phyloP scores from a whole-genome alignment of 164 flowering plant genomes.

The Paratinospora sagittata region DNA sequence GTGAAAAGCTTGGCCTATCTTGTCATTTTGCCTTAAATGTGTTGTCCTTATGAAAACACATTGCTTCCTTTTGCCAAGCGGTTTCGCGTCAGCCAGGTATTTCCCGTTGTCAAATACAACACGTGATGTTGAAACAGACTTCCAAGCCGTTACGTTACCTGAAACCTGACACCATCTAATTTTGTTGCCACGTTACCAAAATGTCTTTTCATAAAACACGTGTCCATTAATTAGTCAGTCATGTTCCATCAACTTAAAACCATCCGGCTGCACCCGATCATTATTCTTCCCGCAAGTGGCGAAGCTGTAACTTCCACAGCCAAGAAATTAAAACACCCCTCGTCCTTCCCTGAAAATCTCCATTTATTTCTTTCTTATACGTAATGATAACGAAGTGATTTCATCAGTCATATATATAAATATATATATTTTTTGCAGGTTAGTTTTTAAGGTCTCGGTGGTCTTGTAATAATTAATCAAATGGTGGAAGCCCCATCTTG shows the following conservation, averaged over 20 bases:
- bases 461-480: not conserved
- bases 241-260: not conserved
- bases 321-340: too few relatives aligned
- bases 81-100: not conserved
- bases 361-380: not conserved
- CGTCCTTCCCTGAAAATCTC: not conserved
- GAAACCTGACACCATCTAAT: not conserved
- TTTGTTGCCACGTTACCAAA: too few relatives aligned
- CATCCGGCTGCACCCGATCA: not conserved
- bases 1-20: not conserved
- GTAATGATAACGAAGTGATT: not conserved
- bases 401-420: too few relatives aligned
- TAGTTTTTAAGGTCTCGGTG: not conserved
- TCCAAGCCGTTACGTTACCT: not conserved
- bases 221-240: not conserved
- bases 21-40: not conserved
- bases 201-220: not conserved
- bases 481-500: constrained; percentile 13
- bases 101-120: not conserved
- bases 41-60: too few relatives aligned
- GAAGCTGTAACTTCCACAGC: not conserved
- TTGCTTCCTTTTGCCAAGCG: not conserved
- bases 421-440: not conserved
- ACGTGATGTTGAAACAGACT: not conserved
- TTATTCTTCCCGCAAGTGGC: not conserved